phyloP scores from a whole-genome alignment of 345 rosid genomes.

The Arabis hirsuta region DNA sequence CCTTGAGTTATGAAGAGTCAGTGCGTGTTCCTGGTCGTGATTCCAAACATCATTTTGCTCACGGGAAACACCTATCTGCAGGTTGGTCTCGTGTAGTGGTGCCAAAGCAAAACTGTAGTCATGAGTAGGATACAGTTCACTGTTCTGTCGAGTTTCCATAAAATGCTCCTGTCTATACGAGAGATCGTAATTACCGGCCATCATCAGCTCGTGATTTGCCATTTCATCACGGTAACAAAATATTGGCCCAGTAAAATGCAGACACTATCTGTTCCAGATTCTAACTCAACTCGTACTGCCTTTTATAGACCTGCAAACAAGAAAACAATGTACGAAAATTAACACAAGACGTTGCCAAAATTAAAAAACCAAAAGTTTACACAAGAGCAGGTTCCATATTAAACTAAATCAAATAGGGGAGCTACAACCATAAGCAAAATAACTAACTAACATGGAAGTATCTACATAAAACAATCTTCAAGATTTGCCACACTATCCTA shows the following conservation, averaged over 20 bases:
- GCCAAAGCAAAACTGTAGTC: constrained; percentile 39
- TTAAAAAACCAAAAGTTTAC: no score
- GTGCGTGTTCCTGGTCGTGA: constrained; percentile 27
- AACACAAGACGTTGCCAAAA: background rate
- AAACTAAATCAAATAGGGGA: background rate
- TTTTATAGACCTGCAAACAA: constrained; percentile 15
- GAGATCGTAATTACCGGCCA: constrained; percentile 34
- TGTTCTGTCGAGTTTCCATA: constrained; percentile 35
- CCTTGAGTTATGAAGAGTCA: constrained; percentile 29
- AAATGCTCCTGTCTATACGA: constrained; percentile 39
- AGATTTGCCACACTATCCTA: background rate
- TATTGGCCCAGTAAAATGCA: constrained; percentile 10
- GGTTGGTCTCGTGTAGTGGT: constrained; percentile 37
- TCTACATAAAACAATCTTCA: constrained; percentile 4
- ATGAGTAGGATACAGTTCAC: constrained; percentile 32
- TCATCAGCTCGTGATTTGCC: constrained; percentile 47
- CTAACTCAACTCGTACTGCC: background rate
- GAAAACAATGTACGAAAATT: constrained; percentile 9
- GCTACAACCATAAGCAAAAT: constrained; percentile 18
- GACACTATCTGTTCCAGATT: constrained; percentile 3
- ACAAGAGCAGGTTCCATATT: background rate
- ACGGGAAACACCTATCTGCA: constrained; percentile 41
- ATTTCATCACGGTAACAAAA: constrained; percentile 38
- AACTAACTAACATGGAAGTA: background rate
- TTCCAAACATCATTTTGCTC: constrained; percentile 37